Evolutionary conservation across 768 basidiomycete genomes (phyloP).

Genomic region (Tricholomella constricta): DNA sequence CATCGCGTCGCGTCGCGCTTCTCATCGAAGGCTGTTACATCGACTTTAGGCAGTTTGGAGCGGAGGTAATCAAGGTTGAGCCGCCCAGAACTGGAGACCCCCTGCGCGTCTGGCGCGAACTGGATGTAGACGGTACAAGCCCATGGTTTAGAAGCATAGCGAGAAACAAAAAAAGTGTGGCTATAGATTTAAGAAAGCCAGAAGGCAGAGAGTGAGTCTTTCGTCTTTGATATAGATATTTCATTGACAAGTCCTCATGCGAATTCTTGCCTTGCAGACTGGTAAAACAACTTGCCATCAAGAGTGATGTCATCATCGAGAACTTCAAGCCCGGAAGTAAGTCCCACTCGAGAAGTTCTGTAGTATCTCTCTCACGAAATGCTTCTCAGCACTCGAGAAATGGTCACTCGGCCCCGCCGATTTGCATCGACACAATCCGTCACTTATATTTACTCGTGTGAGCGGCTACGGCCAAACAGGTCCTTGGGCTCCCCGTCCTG

Average conservation of each 20-base stretch:
- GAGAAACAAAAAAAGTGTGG: constrained; percentile 74
- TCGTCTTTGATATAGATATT: not conserved
- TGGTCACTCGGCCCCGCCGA: constrained; percentile 63
- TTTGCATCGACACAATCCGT: constrained; percentile 75
- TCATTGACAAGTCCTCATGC: not conserved
- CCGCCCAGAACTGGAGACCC: constrained; percentile 65
- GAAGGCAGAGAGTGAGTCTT: constrained; percentile 48
- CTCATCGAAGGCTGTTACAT: not conserved
- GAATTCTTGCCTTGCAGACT: constrained; percentile 39
- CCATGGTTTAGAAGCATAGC: constrained; percentile 76
- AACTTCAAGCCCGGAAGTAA: constrained; percentile 77
- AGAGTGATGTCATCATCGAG: constrained; percentile 68
- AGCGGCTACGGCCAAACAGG: constrained; percentile 78
- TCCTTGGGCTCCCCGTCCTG: constrained; percentile 69
- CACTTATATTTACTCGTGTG: constrained; percentile 87
- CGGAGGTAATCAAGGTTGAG: constrained; percentile 74
- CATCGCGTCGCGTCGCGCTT: not conserved
- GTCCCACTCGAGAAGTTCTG: constrained; percentile 23
- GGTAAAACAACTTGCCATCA: constrained; percentile 59
- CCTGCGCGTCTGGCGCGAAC: constrained; percentile 69
- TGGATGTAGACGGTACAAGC: constrained; percentile 69
- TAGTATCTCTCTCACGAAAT: not conserved
- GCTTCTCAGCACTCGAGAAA: constrained; percentile 59
- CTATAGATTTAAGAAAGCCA: constrained; percentile 60
- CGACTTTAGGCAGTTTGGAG: constrained; percentile 60